Evolutionary conservation across 768 basidiomycete species (phyloP).

Genomic region (Amanita muscaria): DNA sequence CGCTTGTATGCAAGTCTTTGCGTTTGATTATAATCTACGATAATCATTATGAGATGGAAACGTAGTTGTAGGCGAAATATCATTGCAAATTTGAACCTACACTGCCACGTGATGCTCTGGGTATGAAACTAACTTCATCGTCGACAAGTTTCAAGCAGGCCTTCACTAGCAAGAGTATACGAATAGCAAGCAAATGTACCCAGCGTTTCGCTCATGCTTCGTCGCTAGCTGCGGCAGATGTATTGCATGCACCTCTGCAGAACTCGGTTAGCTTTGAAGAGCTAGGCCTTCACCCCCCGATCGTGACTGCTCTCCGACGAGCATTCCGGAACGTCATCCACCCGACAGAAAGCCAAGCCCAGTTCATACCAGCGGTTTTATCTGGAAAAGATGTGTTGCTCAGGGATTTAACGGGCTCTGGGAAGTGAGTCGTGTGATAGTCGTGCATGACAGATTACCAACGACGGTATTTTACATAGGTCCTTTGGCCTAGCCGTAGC

Average conservation of each 20-base stretch:
- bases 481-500: conserved; percentile 66
- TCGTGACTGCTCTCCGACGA: conserved; percentile 38
- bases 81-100: neutral
- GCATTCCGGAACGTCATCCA: conserved; percentile 54
- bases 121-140: neutral
- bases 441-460: neutral
- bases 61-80: neutral
- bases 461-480: conserved; percentile 30
- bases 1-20: too few relatives aligned
- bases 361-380: conserved; percentile 55
- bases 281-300: conserved; percentile 41
- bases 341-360: conserved; percentile 52
- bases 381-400: conserved; percentile 51
- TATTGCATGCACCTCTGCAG: neutral
- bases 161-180: neutral
- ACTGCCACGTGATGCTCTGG: neutral
- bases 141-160: neutral
- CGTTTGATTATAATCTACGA: too few relatives aligned
- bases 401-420: conserved; percentile 66
- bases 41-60: neutral
- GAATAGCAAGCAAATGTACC: neutral
- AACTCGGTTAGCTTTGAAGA: conserved; percentile 33
- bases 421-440: conserved; percentile 47
- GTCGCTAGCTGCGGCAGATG: neutral
- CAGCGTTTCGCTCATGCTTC: neutral